Evolutionary conservation across 345 rosid species (phyloP).

Genomic region (Gossypium thurberi): DNA sequence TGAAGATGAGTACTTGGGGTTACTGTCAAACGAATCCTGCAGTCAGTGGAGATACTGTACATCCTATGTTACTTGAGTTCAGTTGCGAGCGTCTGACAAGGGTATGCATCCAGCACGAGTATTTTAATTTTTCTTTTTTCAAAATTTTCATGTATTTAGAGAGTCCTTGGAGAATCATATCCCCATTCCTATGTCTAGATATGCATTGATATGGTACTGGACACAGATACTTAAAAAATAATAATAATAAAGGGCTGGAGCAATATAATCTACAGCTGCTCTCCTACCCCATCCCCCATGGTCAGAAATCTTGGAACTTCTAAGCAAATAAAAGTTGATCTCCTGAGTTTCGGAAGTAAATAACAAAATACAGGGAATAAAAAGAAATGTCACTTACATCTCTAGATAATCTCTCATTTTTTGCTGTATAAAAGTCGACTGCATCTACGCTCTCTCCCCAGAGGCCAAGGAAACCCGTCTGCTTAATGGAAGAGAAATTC

Average conservation of each 20-base stretch:
- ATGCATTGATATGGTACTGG: neutral
- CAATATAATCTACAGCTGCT: neutral
- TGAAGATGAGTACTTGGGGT: neutral
- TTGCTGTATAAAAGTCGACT: constrained; percentile 52
- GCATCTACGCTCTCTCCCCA: constrained; percentile 74
- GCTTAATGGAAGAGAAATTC: constrained; percentile 17
- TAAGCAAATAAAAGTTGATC: neutral
- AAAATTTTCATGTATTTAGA: neutral
- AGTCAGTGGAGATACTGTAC: neutral
- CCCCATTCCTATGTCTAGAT: neutral
- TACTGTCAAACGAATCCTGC: neutral
- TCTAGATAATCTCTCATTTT: constrained; percentile 49
- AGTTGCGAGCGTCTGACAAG: neutral
- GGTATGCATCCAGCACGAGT: neutral
- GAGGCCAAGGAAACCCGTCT: constrained; percentile 74
- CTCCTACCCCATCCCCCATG: neutral
- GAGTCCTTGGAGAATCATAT: neutral
- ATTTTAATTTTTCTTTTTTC: neutral
- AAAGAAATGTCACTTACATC: constrained; percentile 35
- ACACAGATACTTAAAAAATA: neutral
- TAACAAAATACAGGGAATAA: neutral
- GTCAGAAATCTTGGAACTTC: neutral
- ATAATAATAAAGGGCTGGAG: neutral
- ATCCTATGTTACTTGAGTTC: neutral
- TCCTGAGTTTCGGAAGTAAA: neutral